Evolutionary conservation across 306 rosid species (phyloP).

Genomic region (Fragaria ananassa): DNA sequence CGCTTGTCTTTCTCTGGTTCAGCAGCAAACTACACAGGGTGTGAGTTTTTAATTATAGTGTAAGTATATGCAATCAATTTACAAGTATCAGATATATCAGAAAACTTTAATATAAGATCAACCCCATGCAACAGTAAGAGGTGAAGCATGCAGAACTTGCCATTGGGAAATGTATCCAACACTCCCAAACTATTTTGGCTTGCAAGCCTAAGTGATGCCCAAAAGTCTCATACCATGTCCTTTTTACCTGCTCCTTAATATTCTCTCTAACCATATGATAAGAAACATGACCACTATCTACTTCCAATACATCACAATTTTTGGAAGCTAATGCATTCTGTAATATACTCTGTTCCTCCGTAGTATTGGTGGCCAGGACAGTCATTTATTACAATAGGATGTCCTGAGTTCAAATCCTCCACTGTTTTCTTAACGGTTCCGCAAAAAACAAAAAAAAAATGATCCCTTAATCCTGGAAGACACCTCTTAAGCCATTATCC

Average conservation of each 20-base stretch:
- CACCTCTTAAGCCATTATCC: slow-evolving; percentile 1
- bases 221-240: background rate
- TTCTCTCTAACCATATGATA: background rate
- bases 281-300: background rate
- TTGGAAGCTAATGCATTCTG: background rate
- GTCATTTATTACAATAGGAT: background rate
- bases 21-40: slow-evolving; percentile 36
- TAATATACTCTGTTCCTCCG: background rate
- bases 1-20: slow-evolving; percentile 52
- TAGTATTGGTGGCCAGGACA: background rate
- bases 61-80: background rate
- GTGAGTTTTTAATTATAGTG: slow-evolving; percentile 2
- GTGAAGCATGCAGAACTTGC: background rate
- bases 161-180: background rate
- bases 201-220: background rate
- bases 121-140: background rate
- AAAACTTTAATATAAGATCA: background rate
- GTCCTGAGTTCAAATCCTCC: background rate
- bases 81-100: background rate
- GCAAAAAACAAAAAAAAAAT: background rate
- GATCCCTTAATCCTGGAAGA: background rate
- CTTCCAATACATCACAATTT: background rate
- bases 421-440: background rate
- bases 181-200: background rate
- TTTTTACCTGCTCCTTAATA: background rate